phyloP scores from a whole-genome alignment of 768 basidiomycete species.

The Serendipita indica region DNA sequence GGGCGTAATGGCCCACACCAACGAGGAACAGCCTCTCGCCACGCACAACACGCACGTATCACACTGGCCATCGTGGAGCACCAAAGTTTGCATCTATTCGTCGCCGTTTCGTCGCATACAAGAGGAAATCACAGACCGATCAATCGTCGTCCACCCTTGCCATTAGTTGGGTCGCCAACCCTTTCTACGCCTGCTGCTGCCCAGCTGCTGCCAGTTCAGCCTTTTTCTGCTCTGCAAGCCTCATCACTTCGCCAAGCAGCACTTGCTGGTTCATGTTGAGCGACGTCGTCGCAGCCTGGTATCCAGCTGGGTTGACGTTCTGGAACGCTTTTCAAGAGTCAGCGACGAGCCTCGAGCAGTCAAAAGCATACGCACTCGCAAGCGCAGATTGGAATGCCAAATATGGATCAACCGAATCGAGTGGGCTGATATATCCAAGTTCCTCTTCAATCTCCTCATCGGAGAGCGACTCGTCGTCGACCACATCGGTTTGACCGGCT shows the following conservation, averaged over 20 bases:
- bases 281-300: constrained; percentile 58
- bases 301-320: constrained; percentile 48
- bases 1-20: too few species aligned
- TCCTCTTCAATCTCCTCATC: constrained; percentile 57
- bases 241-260: constrained; percentile 73
- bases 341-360: neutral
- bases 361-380: constrained; percentile 36
- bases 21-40: too few species aligned
- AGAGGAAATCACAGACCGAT: too few species aligned
- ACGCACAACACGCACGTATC: too few species aligned
- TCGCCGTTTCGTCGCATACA: too few species aligned
- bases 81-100: too few species aligned
- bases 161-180: too few species aligned
- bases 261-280: constrained; percentile 66
- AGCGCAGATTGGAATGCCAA: constrained; percentile 62
- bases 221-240: constrained; percentile 38
- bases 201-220: constrained; percentile 6
- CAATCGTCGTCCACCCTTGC: too few species aligned
- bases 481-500: constrained; percentile 27
- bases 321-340: constrained; percentile 43
- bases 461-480: constrained; percentile 31
- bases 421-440: constrained; percentile 68
- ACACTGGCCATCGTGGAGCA: too few species aligned
- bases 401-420: constrained; percentile 70
- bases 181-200: neutral